A percentile compares a stretch with the other conserved stretches of the same genome.
Conservation (phyloP, 2,329 filamentous ascomycete genomes). For the Phoma sp. region DNA sequence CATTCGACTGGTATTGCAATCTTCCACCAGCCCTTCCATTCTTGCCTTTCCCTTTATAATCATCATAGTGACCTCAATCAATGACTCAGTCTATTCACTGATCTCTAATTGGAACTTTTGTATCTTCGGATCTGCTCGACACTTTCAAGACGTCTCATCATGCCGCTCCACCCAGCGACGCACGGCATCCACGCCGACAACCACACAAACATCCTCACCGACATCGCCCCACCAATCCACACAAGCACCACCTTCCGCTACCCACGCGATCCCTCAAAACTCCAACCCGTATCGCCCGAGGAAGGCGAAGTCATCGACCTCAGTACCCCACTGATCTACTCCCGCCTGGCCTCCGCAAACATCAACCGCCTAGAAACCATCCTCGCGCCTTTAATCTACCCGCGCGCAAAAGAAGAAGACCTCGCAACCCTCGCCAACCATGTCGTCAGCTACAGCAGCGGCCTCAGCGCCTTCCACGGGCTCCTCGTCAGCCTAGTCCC, state of each 20-base stretch:
- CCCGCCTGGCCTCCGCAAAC: conserved; percentile 77
- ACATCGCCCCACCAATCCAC: conserved; percentile 88
- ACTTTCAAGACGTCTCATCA: neutral
- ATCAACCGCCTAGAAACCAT: conserved; percentile 84
- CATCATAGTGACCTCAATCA: neutral
- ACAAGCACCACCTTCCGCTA: conserved; percentile 93
- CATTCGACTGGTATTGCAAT: too few relatives aligned
- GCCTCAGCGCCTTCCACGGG: conserved; percentile 87
- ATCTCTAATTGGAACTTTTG: neutral
- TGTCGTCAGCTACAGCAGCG: conserved; percentile 79
- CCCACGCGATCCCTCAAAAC: conserved; percentile 68
- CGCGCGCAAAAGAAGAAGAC: conserved; percentile 35
- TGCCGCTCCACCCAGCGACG: conserved; percentile 63
- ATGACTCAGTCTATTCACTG: neutral
- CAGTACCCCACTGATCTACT: conserved; percentile 67
- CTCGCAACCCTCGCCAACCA: conserved; percentile 50
- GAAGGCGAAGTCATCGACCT: conserved; percentile 49
- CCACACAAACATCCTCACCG: conserved; percentile 71
- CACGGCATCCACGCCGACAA: conserved; percentile 84
- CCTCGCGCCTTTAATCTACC: conserved; percentile 74
- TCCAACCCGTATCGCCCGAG: conserved; percentile 59
- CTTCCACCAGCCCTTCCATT: too few relatives aligned
- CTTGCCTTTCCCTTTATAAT: too few relatives aligned
- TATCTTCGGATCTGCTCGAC: neutral
- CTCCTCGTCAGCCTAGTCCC: conserved; percentile 85